Conservation (phyloP, 352 stramenopile genomes). For the Pythium folliculosum region DNA sequence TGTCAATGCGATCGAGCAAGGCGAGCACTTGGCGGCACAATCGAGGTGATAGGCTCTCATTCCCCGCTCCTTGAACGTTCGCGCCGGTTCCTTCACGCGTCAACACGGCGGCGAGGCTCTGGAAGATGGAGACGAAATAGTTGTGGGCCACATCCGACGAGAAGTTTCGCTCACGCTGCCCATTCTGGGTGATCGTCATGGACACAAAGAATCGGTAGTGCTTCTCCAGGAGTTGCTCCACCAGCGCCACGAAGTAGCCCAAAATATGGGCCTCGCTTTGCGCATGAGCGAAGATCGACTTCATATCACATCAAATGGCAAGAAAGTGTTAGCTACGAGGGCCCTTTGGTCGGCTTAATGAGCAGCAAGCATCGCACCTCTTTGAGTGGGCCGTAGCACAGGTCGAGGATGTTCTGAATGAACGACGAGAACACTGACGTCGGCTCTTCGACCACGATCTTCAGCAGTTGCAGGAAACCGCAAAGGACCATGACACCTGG, state of each 20-base stretch:
- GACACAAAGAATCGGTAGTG: constrained; percentile 83
- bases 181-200: constrained; percentile 46
- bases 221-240: constrained; percentile 79
- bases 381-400: constrained; percentile 79
- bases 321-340: background rate
- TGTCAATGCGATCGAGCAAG: constrained; percentile 67
- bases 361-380: constrained; percentile 41
- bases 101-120: constrained; percentile 65
- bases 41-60: constrained; percentile 43
- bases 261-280: constrained; percentile 73
- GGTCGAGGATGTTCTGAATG: constrained; percentile 71
- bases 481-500: constrained; percentile 70
- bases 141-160: constrained; percentile 62
- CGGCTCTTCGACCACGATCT: constrained; percentile 77
- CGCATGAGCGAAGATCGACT: constrained; percentile 72
- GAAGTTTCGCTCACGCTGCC: constrained; percentile 58
- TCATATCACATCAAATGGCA: background rate
- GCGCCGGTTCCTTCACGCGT: constrained; percentile 45
- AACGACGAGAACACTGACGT: constrained; percentile 75
- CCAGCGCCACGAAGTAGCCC: constrained; percentile 66
- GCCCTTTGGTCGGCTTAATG: background rate
- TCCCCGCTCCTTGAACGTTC: constrained; percentile 10
- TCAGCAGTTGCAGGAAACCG: constrained; percentile 75
- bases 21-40: constrained; percentile 76
- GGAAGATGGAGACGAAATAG: constrained; percentile 81